Evolutionary conservation across 768 basidiomycete species (phyloP), one percentile per base, ranked within the genome.

Genomic region (Pisolithus orientalis): DNA sequence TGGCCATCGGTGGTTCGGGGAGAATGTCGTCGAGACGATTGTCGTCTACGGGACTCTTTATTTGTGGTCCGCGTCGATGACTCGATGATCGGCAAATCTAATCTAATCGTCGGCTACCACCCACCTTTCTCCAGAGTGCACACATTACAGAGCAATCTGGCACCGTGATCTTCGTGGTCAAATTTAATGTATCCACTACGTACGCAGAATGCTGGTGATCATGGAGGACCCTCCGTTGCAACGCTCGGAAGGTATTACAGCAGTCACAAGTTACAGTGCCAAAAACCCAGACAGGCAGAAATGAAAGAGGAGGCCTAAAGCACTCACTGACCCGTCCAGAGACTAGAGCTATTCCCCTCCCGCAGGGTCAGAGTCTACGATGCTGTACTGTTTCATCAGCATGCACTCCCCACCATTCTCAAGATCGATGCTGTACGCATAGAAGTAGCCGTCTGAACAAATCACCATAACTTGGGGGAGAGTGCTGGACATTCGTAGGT

Each of bases 381-480:
- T 62, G 49, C 82, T 88, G 65, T 94, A 97, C 67, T 95, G 93
- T 73, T 95, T 95, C 80, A 94, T 87, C 62, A 99, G 67, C 17
- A 87, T 80, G 61, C 95, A 98, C 69, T 99, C 95, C 3, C 95
- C 95, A 3, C 95, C 95, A 48, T 87, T 85, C 68, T 99, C 95
- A 54, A 98, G 71, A 70, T 99, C 95, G 62, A 99, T 95, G 60
- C 80, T 90, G 68, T 98, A 98, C 14, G 87, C 83, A 64, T 99
- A 97, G 67, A 96, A 95, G 60, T 92, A 89, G 1, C 95, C 95
- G 53, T 97, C 94, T 0, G 90, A 89, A 0, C 93, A 94, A 52
- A 98, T 82, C 24, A 99, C 94, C 91, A 96, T 95, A 10, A 97
- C 87, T 54, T 99, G 95, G 0, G 95, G 94, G 71, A 90, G 88